These are phyloP conservation scores for Daldinia eschscholtzii DNA, from an alignment of 2,329 filamentous ascomycete species.

Conservation along the genomic window DNA sequence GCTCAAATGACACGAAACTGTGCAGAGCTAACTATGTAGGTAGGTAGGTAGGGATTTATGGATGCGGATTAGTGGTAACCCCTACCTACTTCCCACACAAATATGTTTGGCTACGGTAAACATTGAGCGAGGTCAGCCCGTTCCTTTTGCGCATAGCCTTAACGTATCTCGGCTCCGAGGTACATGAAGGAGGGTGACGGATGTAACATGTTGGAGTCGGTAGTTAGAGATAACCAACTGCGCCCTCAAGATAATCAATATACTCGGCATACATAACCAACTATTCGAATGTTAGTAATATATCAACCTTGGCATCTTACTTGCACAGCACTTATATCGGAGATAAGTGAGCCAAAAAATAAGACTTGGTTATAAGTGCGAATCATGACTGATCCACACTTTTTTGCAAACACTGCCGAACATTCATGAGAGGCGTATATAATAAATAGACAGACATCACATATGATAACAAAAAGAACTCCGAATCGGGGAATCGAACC, in stretches of 20 bases:
- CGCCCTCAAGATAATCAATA: not conserved
- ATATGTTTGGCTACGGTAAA: too few species aligned
- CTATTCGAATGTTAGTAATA: not conserved
- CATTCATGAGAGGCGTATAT: too few species aligned
- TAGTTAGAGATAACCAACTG: not conserved
- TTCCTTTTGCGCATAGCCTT: not conserved
- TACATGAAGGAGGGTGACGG: not conserved
- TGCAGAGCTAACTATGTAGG: not conserved
- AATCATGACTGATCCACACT: too few species aligned
- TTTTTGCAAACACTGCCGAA: too few species aligned
- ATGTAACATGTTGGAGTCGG: not conserved
- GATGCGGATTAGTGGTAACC: not conserved
- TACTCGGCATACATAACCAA: too few species aligned
- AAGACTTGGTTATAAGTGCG: too few species aligned
- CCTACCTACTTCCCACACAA: not conserved
- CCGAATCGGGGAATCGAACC: slow-evolving; percentile 51
- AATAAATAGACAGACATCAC: too few species aligned
- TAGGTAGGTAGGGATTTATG: too few species aligned
- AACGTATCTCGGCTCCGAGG: not conserved
- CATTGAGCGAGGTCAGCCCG: too few species aligned
- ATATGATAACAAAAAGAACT: slow-evolving; percentile 25
- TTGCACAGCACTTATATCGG: not conserved
- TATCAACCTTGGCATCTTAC: not conserved
- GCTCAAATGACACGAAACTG: not conserved
- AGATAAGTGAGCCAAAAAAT: not conserved